Base-by-base conservation (phyloP, 1,284 basidiomycete genomes). In the Paramarasmius palmivorus region DNA sequence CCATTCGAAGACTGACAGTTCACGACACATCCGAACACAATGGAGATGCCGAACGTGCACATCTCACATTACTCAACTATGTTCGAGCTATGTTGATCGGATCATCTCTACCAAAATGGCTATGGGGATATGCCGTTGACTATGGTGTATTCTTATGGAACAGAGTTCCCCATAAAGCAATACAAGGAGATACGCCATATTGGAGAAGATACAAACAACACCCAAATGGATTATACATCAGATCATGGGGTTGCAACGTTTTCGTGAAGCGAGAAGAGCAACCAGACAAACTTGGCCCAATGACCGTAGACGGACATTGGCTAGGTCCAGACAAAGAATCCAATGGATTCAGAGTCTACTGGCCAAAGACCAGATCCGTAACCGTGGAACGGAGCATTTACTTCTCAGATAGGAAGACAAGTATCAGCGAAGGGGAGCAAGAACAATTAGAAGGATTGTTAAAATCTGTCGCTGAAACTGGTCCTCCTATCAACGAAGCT, bases 1-100 rank as follows among this genome's bases (percentile, higher is more conserved):
- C 63, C 15, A 34, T 46, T 4, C 63, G 59, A 20, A 40, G 61
- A 8, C 40, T 60, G 4, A 65, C 65, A 4, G 59, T 66, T 1
- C 69, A 70, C 39, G 63, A 73, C 54, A 64, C 66, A 6, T 62
- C 65, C 14, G 49, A 65, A 56, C 52, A 66, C 15, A 71, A 73
- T 44, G 68, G 73, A 10, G 55, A 66, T 1, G 58, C 64, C 1
- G 65, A 73, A 55, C 52, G 61, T 1, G 49, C 65, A 8, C 69
- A 71, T 49, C 53, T 62, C 2, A 68, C 63, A 0, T 53, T 66
- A 1, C 52, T 59, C 1, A 60, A 65, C 26, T 55, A 56, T n/a
- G 54, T 57, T 5, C 45, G 64, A 1, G 55, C 61, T 0, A 58
- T 65, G 51, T 57, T 67, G 2, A 15, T 47, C 12, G 56, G 41